Base-by-base conservation (phyloP, 371 early-diverging fungal genomes). In the Rhizopus stolonifer region DNA sequence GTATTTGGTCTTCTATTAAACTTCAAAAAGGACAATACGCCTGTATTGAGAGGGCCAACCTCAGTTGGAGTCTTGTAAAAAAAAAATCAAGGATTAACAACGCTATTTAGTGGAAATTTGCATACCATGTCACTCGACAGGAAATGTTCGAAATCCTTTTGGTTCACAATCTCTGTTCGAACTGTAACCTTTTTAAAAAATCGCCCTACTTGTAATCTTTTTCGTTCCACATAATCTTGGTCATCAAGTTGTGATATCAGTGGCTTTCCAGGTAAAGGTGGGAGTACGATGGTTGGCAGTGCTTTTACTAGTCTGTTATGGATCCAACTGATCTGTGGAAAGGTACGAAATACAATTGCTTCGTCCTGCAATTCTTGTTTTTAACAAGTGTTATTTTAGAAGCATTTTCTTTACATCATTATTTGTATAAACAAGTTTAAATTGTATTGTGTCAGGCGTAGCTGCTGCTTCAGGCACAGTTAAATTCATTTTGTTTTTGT, bases 391-490 rank as follows among this genome's bases (percentile, higher is more conserved):
- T 36, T n/a, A 36, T 18, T 42, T 9, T 21, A n/a, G n/a, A n/a
- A n/a, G n/a, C n/a, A n/a, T 19, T 21, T 42, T 21, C 22, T 18
- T 42, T 42, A 42, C 42, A 8, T 42, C 7, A 42, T 21, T 42
- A 42, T 42, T 21, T 42, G 21, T 42, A 9, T 42, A 42, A 10
- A 79, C 70, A 43, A 83, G 70, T 56, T 83, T 83, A 62, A 83
- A 81, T 33, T 81, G 81, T 46, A 83, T 83, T 34, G 79, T 75
- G 48, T 80, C 84, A 9, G 74, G 73, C 18, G 82, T 76, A 24
- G 84, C 80, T 19, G 84, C 84, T 33, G 84, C 84, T 49, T 83
- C 84, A 8, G 84, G 80, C 22, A 83, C 79, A 25, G 40, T 54
- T 29, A 59, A 34, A 9, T 42, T 42, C 42, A 42, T 42, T 19